A percentile compares a stretch with the other conserved stretches of the same genome.
These are phyloP conservation scores for Fusarium domesticum DNA, from an alignment of 2,329 filamentous ascomycete genomes.

Conservation along the genomic window DNA sequence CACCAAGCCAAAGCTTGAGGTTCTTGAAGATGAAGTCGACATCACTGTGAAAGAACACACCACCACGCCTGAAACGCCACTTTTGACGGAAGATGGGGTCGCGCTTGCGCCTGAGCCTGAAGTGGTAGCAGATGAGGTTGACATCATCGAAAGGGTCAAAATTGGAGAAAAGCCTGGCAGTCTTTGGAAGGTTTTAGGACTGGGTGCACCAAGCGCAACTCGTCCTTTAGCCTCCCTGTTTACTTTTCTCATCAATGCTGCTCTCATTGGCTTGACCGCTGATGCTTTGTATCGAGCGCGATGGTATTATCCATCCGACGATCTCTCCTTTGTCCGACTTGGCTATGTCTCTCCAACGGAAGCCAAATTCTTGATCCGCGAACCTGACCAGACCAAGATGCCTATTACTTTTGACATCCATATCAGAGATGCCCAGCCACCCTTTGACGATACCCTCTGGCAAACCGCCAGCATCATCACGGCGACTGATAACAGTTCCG, in stretches of 20 bases:
- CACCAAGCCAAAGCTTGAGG: conserved; percentile 53
- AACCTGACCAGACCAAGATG: conserved; percentile 72
- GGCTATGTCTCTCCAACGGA: conserved; percentile 81
- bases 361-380: conserved; percentile 79
- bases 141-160: conserved; percentile 61
- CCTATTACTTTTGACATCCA: conserved; percentile 71
- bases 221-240: conserved; percentile 63
- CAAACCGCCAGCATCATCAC: conserved; percentile 62
- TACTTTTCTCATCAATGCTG: conserved; percentile 70
- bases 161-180: conserved; percentile 55
- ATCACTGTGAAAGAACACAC: conserved; percentile 50
- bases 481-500: conserved; percentile 70
- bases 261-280: conserved; percentile 64
- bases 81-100: conserved; percentile 33
- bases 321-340: conserved; percentile 80
- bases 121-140: conserved; percentile 50
- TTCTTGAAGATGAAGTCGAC: conserved; percentile 61
- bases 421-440: conserved; percentile 48
- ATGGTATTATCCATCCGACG: conserved; percentile 64
- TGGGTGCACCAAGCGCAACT: conserved; percentile 71
- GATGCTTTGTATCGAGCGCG: conserved; percentile 77
- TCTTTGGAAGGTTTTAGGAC: conserved; percentile 64
- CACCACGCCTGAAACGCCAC: conserved; percentile 25
- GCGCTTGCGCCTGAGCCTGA: conserved; percentile 31
- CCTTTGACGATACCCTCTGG: conserved; percentile 61